Conservation (phyloP, 2,329 filamentous ascomycete genomes). For the Teratosphaeria zuluensis region DNA sequence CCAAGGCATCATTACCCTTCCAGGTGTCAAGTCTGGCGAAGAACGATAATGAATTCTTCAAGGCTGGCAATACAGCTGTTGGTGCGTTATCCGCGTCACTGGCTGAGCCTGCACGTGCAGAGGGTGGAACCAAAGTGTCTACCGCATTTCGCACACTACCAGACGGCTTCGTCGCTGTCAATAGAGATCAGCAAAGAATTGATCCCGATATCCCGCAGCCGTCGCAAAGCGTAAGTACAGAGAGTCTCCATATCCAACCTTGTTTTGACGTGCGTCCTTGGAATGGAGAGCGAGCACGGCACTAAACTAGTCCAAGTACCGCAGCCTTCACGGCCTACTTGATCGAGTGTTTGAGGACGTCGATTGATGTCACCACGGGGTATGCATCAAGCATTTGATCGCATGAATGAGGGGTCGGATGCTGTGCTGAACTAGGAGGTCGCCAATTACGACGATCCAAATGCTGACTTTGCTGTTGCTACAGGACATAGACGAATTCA, state of each 20-base stretch:
- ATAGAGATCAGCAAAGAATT: constrained; percentile 38
- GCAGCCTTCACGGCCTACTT: no score
- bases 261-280: neutral
- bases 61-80: neutral
- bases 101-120: constrained; percentile 1
- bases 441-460: neutral
- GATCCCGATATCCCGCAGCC: constrained; percentile 34
- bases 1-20: constrained; percentile 4
- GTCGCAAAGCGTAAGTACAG: neutral
- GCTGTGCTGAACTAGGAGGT: neutral
- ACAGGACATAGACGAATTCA: constrained; percentile 33
- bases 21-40: constrained; percentile 6
- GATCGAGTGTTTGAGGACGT: neutral
- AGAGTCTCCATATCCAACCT: neutral
- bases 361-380: neutral
- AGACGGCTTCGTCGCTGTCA: constrained; percentile 34
- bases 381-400: neutral
- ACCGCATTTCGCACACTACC: constrained; percentile 7
- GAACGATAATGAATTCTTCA: constrained; percentile 13
- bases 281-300: neutral
- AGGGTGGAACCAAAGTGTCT: neutral
- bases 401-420: neutral
- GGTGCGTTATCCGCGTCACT: neutral
- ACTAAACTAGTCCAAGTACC: neutral
- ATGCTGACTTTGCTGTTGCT: neutral